phyloP scores from a whole-genome alignment of 768 basidiomycete genomes.

The Coprinellus aureogranulatus region DNA sequence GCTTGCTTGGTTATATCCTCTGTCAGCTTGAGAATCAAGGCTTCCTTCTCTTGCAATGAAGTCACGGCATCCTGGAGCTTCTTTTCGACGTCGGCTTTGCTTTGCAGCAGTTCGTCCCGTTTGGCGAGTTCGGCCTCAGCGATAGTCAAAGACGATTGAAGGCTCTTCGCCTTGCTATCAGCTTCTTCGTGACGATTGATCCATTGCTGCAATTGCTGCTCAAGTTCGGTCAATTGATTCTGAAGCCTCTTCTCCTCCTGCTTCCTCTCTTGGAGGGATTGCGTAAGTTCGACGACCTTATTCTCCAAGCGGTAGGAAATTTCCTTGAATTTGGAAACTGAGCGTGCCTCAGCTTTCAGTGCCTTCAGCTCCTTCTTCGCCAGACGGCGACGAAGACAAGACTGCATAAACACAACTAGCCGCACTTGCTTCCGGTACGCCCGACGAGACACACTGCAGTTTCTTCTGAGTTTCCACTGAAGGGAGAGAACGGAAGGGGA shows the following conservation, averaged over 20 bases:
- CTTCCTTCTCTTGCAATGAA: slow-evolving; percentile 80
- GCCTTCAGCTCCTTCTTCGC: slow-evolving; percentile 83
- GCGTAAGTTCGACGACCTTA: slow-evolving; percentile 98
- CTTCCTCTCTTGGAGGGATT: slow-evolving; percentile 84
- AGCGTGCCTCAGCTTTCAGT: slow-evolving; percentile 89
- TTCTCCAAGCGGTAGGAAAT: slow-evolving; percentile 97
- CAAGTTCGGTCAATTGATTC: slow-evolving; percentile 69
- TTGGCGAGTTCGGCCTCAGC: slow-evolving; percentile 70
- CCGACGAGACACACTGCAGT: slow-evolving; percentile 55
- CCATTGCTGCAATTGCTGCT: slow-evolving; percentile 85
- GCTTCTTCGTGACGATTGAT: slow-evolving; percentile 84
- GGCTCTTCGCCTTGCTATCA: slow-evolving; percentile 68
- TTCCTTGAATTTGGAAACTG: slow-evolving; percentile 97
- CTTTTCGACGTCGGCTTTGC: slow-evolving; percentile 79
- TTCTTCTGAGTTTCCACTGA: too few relatives aligned
- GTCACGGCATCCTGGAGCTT: slow-evolving; percentile 74
- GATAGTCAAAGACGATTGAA: slow-evolving; percentile 65
- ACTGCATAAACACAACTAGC: slow-evolving; percentile 83
- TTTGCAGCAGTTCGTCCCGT: slow-evolving; percentile 68
- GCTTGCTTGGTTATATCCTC: slow-evolving; percentile 75
- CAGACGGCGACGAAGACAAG: slow-evolving; percentile 83
- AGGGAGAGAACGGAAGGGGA: slow-evolving; percentile 15
- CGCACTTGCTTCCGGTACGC: slow-evolving; percentile 57
- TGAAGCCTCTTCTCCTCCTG: slow-evolving; percentile 88
- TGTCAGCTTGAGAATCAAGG: slow-evolving; percentile 74